Evolutionary conservation across 2,329 filamentous ascomycete species (phyloP).

Genomic region (Coleophoma crateriformis): DNA sequence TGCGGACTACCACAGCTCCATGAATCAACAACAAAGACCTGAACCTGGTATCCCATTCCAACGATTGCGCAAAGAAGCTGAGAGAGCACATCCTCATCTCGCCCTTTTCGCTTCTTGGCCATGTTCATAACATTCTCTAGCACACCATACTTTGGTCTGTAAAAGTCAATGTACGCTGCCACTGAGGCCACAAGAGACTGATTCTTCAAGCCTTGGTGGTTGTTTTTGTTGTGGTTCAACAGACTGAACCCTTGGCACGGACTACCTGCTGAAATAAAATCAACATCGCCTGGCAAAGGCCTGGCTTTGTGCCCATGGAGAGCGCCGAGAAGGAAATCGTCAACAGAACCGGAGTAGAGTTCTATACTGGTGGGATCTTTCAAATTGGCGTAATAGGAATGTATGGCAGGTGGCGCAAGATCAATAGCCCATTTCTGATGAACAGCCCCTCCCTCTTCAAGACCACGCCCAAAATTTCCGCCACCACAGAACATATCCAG

Average conservation of each 20-base stretch:
- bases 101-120: constrained; percentile 35
- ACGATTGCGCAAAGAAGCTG: constrained; percentile 70
- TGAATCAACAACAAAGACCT: constrained; percentile 62
- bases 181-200: constrained; percentile 75
- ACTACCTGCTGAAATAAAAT: constrained; percentile 66
- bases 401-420: constrained; percentile 54
- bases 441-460: constrained; percentile 66
- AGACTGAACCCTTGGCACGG: constrained; percentile 73
- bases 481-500: constrained; percentile 75
- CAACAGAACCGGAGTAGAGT: constrained; percentile 66
- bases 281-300: constrained; percentile 56
- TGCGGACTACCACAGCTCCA: constrained; percentile 66
- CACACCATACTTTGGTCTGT: constrained; percentile 67
- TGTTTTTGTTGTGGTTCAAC: constrained; percentile 53
- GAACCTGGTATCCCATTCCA: constrained; percentile 70
- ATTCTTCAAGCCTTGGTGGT: constrained; percentile 55
- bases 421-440: constrained; percentile 66
- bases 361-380: constrained; percentile 33
- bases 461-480: constrained; percentile 69
- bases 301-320: constrained; percentile 42
- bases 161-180: constrained; percentile 68
- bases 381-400: constrained; percentile 68
- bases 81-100: constrained; percentile 61
- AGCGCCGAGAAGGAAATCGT: constrained; percentile 55
- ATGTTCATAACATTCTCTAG: constrained; percentile 74